Percentiles rank a stretch among this genome's conserved stretches.
These are phyloP conservation scores for Haematococcus lacustris DNA, from an alignment of 139 green algal species.

Conservation along the genomic window DNA sequence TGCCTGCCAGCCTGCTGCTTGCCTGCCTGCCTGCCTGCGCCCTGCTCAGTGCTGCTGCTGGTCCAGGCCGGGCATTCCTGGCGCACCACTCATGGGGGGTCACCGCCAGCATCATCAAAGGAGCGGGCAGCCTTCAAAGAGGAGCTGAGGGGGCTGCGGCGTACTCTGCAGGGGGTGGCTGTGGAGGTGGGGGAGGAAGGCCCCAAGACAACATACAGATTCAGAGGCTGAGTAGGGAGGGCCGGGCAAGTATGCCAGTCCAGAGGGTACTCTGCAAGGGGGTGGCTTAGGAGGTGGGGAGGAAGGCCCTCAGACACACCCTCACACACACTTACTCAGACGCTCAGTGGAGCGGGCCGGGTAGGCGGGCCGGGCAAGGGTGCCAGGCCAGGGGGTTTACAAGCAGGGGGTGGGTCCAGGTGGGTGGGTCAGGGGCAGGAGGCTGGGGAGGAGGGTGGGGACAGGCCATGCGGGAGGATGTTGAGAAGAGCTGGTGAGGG, in stretches of 20 bases:
- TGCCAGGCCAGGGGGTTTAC: no score
- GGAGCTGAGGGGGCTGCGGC: constrained; percentile 22
- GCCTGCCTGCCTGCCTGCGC: not conserved
- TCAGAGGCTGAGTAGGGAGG: not conserved
- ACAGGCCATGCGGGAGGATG: not conserved
- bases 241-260: no score
- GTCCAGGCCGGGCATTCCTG: constrained; percentile 53
- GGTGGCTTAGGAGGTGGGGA: no score
- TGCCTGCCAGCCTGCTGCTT: not conserved
- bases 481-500: not conserved
- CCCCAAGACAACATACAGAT: not conserved
- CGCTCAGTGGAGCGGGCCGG: no score
- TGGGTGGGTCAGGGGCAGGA: no score
- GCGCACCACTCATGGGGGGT: constrained; percentile 30
- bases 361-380: no score
- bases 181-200: constrained; percentile 28
- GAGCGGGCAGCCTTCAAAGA: constrained; percentile 68
- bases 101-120: constrained; percentile 38
- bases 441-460: not conserved
- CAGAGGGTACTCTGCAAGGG: no score
- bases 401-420: no score
- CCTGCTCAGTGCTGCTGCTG: constrained; percentile 55
- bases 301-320: no score
- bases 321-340: no score
- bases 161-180: constrained; percentile 31